Conservation (phyloP, 441 rosid genomes). For the Gossypium schwendimanii region DNA sequence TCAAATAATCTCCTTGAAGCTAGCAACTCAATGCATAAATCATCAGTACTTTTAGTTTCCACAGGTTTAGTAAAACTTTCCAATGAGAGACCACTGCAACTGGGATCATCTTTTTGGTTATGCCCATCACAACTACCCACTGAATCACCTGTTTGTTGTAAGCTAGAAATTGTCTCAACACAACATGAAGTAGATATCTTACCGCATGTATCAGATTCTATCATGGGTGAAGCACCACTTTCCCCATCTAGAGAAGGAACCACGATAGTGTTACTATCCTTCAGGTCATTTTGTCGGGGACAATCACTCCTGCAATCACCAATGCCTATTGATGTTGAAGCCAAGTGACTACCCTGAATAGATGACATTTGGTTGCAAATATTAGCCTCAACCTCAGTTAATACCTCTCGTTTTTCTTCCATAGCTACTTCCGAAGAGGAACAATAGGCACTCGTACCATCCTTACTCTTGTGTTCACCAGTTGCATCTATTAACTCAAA, state of each 20-base stretch:
- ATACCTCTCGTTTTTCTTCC: conserved; percentile 20
- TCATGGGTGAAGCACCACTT: conserved; percentile 15
- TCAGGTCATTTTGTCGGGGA: conserved; percentile 19
- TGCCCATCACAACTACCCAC: conserved; percentile 6
- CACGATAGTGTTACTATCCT: conserved; percentile 11
- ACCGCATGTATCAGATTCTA: conserved; percentile 23
- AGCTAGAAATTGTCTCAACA: conserved; percentile 4
- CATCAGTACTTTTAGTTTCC: conserved; percentile 16
- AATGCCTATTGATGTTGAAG: conserved; percentile 18
- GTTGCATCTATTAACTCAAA: neutral
- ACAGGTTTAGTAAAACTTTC: conserved; percentile 21
- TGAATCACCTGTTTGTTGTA: conserved; percentile 17
- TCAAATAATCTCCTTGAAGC: conserved; percentile 15
- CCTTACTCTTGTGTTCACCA: conserved; percentile 13
- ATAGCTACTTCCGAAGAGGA: conserved; percentile 5
- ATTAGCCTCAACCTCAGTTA: conserved; percentile 18
- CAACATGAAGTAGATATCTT: conserved; percentile 24
- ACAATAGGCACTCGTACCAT: conserved; percentile 9
- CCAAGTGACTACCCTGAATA: conserved; percentile 16
- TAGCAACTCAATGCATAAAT: conserved; percentile 1
- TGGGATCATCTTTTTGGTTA: conserved; percentile 15
- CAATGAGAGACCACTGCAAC: conserved; percentile 18
- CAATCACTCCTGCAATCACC: conserved; percentile 17
- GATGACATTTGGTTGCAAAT: conserved; percentile 16
- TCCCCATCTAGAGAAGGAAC: conserved; percentile 9